A percentile compares a stretch with the other conserved stretches of the same genome.
These are phyloP conservation scores for Chlorella sorokiniana DNA, from an alignment of 139 green algal species.

Conservation along the genomic window DNA sequence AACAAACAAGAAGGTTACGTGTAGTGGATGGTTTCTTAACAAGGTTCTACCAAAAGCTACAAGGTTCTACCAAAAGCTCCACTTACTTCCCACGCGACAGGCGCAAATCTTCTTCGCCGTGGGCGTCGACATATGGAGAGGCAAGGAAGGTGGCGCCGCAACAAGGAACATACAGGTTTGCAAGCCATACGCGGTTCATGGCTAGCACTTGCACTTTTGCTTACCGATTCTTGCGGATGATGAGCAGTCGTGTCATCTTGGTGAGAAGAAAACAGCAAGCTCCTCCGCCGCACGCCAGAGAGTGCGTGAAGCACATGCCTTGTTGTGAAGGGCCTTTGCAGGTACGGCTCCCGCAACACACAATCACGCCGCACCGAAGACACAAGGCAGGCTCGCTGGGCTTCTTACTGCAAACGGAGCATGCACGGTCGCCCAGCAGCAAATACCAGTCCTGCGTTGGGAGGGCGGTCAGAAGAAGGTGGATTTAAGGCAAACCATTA, in stretches of 20 bases:
- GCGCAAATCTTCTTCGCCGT: constrained; percentile 37
- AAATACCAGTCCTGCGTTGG: constrained; percentile 27
- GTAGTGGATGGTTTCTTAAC: neutral
- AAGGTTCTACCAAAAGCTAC: too few species aligned
- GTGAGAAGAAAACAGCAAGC: constrained; percentile 26
- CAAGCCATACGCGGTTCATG: neutral
- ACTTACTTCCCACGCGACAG: constrained; percentile 37
- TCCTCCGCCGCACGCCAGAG: constrained; percentile 21
- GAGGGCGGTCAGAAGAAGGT: neutral
- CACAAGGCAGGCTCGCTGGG: constrained; percentile 29
- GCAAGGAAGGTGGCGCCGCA: constrained; percentile 32
- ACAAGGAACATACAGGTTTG: neutral
- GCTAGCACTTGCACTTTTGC: neutral
- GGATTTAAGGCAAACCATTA: neutral
- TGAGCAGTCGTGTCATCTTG: constrained; percentile 38
- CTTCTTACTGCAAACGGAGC: neutral
- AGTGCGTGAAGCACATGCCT: constrained; percentile 33
- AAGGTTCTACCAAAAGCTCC: neutral
- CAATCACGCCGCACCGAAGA: constrained; percentile 29
- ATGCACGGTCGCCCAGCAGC: constrained; percentile 6
- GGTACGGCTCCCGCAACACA: constrained; percentile 21
- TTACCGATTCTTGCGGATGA: constrained; percentile 32
- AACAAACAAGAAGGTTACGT: neutral
- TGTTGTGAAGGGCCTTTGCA: constrained; percentile 15
- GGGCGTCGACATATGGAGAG: constrained; percentile 37